Evolutionary conservation across 1,139 yeast genomes (phyloP).

Genomic region (Taphrina confusa): DNA sequence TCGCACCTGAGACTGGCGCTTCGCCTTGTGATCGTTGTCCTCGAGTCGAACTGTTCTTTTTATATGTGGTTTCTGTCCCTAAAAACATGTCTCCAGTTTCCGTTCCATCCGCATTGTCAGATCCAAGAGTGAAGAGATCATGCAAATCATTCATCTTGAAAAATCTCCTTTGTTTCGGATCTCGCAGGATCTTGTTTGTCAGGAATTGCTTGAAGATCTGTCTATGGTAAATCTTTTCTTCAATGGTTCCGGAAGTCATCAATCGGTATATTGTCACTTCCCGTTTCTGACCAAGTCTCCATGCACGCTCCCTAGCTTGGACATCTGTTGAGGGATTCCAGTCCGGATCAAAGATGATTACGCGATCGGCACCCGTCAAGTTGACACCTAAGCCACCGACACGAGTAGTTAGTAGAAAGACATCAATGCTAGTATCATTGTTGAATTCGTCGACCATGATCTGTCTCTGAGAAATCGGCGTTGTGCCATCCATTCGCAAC

Average conservation of each 20-base stretch:
- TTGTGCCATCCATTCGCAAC: conserved; percentile 92
- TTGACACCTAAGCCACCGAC: conserved; percentile 97
- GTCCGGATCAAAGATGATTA: conserved; percentile 92
- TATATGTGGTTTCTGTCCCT: conserved; percentile 53
- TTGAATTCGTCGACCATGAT: conserved; percentile 78
- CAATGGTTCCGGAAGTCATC: conserved; percentile 94
- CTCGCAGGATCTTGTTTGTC: conserved; percentile 89
- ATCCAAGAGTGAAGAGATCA: conserved; percentile 83
- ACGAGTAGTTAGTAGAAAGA: conserved; percentile 83
- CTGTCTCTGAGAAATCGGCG: conserved; percentile 77
- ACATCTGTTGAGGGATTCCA: conserved; percentile 99
- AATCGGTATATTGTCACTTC: conserved; percentile 90
- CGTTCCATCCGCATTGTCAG: conserved; percentile 63
- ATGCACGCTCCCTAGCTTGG: conserved; percentile 95
- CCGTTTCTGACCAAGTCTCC: conserved; percentile 93
- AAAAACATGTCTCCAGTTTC: conserved; percentile 64
- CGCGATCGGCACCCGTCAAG: conserved; percentile 91
- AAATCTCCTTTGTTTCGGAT: conserved; percentile 90
- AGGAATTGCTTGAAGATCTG: conserved; percentile 94
- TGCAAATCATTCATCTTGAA: conserved; percentile 90
- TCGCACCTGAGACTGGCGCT: conserved; percentile 43
- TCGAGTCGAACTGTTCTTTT: conserved; percentile 38
- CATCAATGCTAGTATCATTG: conserved; percentile 56
- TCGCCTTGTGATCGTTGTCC: conserved; percentile 41
- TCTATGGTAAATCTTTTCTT: conserved; percentile 92